These are phyloP conservation scores for Colletotrichum tanaceti DNA, from an alignment of 2,329 filamentous ascomycete genomes.

Conservation along the genomic window DNA sequence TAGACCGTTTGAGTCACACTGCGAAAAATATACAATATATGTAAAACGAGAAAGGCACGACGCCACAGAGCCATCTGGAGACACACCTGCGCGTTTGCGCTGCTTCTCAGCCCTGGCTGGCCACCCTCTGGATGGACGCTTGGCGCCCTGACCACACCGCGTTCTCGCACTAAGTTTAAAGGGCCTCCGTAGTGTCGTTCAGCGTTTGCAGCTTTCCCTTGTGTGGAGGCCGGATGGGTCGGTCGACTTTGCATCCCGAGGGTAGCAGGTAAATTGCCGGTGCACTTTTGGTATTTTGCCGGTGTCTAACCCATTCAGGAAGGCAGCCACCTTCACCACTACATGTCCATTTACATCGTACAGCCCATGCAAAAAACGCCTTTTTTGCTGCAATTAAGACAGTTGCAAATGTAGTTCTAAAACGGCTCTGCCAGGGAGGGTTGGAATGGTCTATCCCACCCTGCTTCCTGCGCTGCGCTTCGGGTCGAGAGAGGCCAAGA, in stretches of 20 bases:
- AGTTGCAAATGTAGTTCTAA: too few relatives aligned
- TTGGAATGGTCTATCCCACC: too few relatives aligned
- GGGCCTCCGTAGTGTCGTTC: background rate
- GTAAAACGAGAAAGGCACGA: background rate
- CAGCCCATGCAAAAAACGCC: too few relatives aligned
- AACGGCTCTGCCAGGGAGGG: too few relatives aligned
- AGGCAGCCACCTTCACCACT: too few relatives aligned
- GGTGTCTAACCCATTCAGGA: too few relatives aligned
- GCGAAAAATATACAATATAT: background rate
- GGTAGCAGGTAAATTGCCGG: too few relatives aligned
- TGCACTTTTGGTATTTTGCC: too few relatives aligned
- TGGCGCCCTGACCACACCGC: slow-evolving; percentile 11
- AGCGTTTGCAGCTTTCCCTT: slow-evolving; percentile 17
- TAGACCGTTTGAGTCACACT: slow-evolving; percentile 1
- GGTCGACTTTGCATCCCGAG: background rate
- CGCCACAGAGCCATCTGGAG: background rate
- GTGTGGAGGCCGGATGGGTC: background rate
- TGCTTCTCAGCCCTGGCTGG: slow-evolving; percentile 13
- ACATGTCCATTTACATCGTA: too few relatives aligned
- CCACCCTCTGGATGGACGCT: slow-evolving; percentile 11
- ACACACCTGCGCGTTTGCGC: background rate
- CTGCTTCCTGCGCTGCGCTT: too few relatives aligned
- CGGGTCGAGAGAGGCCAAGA: too few relatives aligned
- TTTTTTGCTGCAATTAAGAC: too few relatives aligned
- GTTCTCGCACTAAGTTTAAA: background rate